These are phyloP conservation scores for Starmera pachycereana DNA, from an alignment of 805 yeast genomes.

Conservation along the genomic window DNA sequence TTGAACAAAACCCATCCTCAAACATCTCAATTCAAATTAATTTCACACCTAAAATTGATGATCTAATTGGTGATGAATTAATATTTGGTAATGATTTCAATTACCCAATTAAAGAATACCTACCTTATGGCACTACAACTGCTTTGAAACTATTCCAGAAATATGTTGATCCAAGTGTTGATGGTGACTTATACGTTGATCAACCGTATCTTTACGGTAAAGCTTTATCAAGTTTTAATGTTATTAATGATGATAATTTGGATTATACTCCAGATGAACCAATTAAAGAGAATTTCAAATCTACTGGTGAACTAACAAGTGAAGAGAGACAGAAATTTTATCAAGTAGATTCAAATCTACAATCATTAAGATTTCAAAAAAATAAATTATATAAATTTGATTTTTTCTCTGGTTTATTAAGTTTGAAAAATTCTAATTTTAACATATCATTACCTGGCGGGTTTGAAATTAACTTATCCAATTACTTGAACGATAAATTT, in stretches of 20 bases:
- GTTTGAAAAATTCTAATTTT: slow-evolving; percentile 38
- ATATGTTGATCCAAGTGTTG: slow-evolving; percentile 54
- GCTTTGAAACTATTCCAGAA: slow-evolving; percentile 48
- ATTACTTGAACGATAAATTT: slow-evolving; percentile 32
- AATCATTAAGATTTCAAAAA: slow-evolving; percentile 29
- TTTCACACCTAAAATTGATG: slow-evolving; percentile 29
- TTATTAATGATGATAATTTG: slow-evolving; percentile 22
- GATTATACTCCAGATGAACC: slow-evolving; percentile 7
- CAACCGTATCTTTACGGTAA: slow-evolving; percentile 56
- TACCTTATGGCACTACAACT: slow-evolving; percentile 45
- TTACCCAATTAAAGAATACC: slow-evolving; percentile 42
- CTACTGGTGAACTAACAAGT: slow-evolving; percentile 22
- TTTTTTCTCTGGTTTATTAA: slow-evolving; percentile 45
- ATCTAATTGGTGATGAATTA: slow-evolving; percentile 41
- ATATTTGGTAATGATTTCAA: slow-evolving; percentile 64
- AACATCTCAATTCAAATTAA: slow-evolving; percentile 27
- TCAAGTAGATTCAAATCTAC: slow-evolving; percentile 27
- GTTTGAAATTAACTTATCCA: slow-evolving; percentile 31
- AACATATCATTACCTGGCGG: slow-evolving; percentile 45
- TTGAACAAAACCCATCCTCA: slow-evolving; percentile 14
- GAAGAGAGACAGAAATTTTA: slow-evolving; percentile 35
- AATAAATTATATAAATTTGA: slow-evolving; percentile 33
- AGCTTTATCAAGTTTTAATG: slow-evolving; percentile 47
- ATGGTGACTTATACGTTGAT: slow-evolving; percentile 50
- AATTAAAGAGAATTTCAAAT: slow-evolving; percentile 13